Conservation (phyloP, 2,329 filamentous ascomycete species). For the Aspergillus tamarii region DNA sequence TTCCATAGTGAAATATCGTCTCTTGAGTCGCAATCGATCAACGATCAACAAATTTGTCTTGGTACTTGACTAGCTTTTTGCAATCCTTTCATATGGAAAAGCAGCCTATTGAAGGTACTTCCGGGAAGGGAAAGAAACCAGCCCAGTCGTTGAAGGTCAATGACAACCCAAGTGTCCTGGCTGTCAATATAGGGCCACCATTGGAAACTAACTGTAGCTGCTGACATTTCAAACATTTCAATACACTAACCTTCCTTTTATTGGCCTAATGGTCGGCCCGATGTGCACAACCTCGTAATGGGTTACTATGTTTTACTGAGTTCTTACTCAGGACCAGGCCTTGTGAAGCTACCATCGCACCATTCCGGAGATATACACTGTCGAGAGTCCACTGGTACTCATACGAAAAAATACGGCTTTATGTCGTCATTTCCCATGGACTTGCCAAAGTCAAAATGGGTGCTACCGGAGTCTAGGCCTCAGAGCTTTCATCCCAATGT, state of each 20-base stretch:
- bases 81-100: background rate
- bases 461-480: constrained; percentile 11
- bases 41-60: background rate
- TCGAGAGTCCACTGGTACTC: background rate
- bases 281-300: background rate
- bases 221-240: background rate
- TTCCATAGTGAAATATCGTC: background rate
- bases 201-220: background rate
- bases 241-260: background rate
- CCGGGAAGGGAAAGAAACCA: background rate
- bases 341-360: background rate
- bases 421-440: constrained; percentile 18
- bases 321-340: background rate
- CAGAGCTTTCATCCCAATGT: constrained; percentile 1
- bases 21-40: constrained; percentile 4
- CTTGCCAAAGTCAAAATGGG: constrained; percentile 4
- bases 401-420: constrained; percentile 7
- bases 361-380: background rate
- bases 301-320: background rate
- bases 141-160: background rate
- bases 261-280: too few relatives aligned
- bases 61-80: background rate
- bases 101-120: background rate
- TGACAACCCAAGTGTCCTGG: background rate
- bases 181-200: background rate